Evolutionary conservation across 2,329 filamentous ascomycete genomes (phyloP).

Genomic region (Escovopsis sp.): DNA sequence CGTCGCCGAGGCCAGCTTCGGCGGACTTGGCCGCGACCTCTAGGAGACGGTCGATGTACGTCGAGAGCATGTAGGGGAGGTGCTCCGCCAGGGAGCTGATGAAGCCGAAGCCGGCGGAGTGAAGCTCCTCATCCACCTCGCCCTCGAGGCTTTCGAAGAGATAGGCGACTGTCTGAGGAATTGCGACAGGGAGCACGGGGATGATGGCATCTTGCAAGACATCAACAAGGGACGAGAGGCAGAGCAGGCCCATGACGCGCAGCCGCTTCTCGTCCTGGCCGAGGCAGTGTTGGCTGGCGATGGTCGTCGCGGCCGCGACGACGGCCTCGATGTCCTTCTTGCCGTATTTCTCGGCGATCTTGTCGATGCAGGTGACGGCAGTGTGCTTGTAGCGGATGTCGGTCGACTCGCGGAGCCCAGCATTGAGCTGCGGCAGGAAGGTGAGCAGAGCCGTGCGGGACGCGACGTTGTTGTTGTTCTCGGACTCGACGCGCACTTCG

Average conservation of each 20-base stretch:
- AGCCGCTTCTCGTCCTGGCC: constrained; percentile 59
- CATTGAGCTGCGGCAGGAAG: constrained; percentile 66
- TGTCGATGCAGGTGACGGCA: constrained; percentile 79
- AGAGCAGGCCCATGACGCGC: constrained; percentile 72
- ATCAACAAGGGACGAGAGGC: constrained; percentile 77
- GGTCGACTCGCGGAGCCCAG: constrained; percentile 57
- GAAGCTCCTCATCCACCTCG: constrained; percentile 46
- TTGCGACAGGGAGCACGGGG: constrained; percentile 61
- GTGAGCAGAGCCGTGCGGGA: constrained; percentile 59
- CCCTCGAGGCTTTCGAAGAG: constrained; percentile 47
- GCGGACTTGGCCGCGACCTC: constrained; percentile 59
- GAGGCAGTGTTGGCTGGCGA: constrained; percentile 64
- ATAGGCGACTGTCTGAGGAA: constrained; percentile 58
- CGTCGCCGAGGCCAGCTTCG: constrained; percentile 41
- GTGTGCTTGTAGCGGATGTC: constrained; percentile 70
- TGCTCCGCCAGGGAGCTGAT: constrained; percentile 67
- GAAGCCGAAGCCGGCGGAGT: constrained; percentile 71
- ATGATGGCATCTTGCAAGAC: constrained; percentile 78
- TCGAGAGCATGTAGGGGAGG: constrained; percentile 78
- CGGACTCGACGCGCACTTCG: constrained; percentile 62
- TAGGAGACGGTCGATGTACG: constrained; percentile 59
- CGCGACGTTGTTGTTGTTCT: constrained; percentile 50
- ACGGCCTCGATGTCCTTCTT: constrained; percentile 76
- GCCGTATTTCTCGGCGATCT: constrained; percentile 88
- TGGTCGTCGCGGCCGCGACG: constrained; percentile 57